phyloP scores from a whole-genome alignment of 768 basidiomycete species.

The Boletus patriciae region DNA sequence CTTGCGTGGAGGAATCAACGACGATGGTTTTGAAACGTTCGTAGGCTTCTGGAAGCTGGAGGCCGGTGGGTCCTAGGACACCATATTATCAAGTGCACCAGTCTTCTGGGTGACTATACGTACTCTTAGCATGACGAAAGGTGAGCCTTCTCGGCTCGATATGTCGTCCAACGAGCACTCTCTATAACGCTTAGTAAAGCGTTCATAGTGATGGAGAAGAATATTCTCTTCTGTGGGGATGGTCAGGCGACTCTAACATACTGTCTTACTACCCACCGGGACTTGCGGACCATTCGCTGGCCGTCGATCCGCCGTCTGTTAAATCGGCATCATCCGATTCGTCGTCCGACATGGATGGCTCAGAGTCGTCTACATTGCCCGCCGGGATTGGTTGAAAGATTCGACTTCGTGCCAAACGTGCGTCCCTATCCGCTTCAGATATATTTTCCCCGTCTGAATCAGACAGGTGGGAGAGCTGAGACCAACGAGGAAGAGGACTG shows the following conservation, averaged over 20 bases:
- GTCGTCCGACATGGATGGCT: conserved; percentile 61
- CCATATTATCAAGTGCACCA: background rate
- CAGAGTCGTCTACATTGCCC: conserved; percentile 38
- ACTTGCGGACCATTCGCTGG: conserved; percentile 44
- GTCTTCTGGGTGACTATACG: conserved; percentile 8
- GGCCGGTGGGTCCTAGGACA: conserved; percentile 12
- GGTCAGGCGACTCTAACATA: conserved; percentile 11
- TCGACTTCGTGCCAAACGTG: conserved; percentile 68
- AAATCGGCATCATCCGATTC: conserved; percentile 79
- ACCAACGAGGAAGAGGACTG: conserved; percentile 19
- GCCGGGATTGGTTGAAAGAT: conserved; percentile 38
- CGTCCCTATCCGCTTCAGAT: conserved; percentile 69
- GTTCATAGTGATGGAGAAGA: conserved; percentile 48
- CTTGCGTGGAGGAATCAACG: conserved; percentile 6
- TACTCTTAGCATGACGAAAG: conserved; percentile 50
- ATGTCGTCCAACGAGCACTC: conserved; percentile 35
- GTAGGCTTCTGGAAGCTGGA: conserved; percentile 8
- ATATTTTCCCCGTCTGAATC: conserved; percentile 66
- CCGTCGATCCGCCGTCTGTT: conserved; percentile 47
- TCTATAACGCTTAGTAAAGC: conserved; percentile 49
- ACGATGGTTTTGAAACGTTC: background rate
- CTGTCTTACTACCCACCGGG: conserved; percentile 21
- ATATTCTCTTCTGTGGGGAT: conserved; percentile 21
- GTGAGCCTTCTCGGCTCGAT: conserved; percentile 46
- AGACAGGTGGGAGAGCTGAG: conserved; percentile 37